Base-by-base conservation (phyloP, 768 basidiomycete genomes). In the Tephrocybe sp. region DNA sequence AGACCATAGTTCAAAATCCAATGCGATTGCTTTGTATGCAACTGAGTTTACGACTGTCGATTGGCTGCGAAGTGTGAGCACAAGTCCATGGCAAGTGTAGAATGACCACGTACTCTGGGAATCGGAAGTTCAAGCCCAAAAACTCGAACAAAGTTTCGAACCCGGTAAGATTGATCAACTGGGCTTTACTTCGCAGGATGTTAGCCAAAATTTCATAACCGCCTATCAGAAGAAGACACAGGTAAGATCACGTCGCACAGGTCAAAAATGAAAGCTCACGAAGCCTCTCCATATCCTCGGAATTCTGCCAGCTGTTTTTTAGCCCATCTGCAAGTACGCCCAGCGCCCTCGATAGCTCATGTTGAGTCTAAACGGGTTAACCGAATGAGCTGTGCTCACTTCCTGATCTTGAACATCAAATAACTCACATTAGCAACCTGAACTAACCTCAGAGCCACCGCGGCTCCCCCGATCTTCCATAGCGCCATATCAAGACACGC, bases 1-100 rank as follows among this genome's bases (percentile, higher is more conserved):
- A 0, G 89, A 83, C 95, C 95, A 98, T 10, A 97, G 81, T 45
- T 92, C 86, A 56, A 98, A 91, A 60, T 96, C 93, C 1, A 98
- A 80, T 0, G 90, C 91, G 42, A 98, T 79, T 3, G 85, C 80
- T 38, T 80, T 78, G 65, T 97, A 96, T 4, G 90, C 94, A 1
- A 87, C 75, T 4, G 84, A 74, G 60, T 96, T 96, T 44, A 85
- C 80, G 25, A 98, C 77, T 0, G 89, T 91, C 0, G 95, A 94
- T 50, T 81, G 77, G 25, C 92, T 94, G 40, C 6, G 34, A 23
- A 30, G 21, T 18, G 45, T 61, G 21, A 55, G 50, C 17, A 32
- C 17, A 11, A 40, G 17, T 14, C 25, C 9, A 2, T 0, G 33
- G 17, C 6, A 47, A 24, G 18, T 25, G 14, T 11, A 25, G 33